Conservation (phyloP, 768 basidiomycete genomes). For the Phaeotremella skinneri region DNA sequence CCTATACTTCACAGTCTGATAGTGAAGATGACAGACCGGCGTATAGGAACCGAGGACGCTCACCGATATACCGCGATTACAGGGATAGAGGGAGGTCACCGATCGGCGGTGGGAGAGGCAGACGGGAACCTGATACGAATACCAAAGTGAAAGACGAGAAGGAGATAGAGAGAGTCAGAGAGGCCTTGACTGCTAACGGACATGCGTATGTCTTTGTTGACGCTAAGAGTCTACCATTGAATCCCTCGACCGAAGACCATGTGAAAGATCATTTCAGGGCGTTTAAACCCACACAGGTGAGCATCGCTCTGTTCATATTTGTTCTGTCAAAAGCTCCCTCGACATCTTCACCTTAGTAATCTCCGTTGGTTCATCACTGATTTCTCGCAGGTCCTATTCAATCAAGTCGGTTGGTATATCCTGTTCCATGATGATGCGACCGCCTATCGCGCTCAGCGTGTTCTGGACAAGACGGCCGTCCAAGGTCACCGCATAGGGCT, state of each 20-base stretch:
- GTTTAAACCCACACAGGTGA: constrained; percentile 71
- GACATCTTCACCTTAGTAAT: not conserved
- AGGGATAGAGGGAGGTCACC: constrained; percentile 17
- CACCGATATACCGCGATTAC: constrained; percentile 5
- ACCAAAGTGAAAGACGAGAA: constrained; percentile 29
- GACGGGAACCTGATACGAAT: constrained; percentile 10
- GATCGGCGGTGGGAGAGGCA: constrained; percentile 9
- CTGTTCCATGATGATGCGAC: constrained; percentile 66
- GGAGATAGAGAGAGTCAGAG: constrained; percentile 23
- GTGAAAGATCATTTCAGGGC: constrained; percentile 67
- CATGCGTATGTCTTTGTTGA: constrained; percentile 39
- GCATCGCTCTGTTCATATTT: constrained; percentile 37
- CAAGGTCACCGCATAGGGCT: constrained; percentile 39
- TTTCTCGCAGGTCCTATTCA: constrained; percentile 63
- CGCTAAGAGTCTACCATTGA: constrained; percentile 19
- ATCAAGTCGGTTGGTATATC: constrained; percentile 72
- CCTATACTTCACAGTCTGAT: constrained; percentile 25
- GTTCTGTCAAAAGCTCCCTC: not conserved
- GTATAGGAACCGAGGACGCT: constrained; percentile 13
- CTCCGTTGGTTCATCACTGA: constrained; percentile 9
- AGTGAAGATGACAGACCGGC: constrained; percentile 26
- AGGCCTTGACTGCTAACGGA: constrained; percentile 35
- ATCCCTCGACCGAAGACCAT: constrained; percentile 58
- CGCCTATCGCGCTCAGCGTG: constrained; percentile 67
- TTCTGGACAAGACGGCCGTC: constrained; percentile 55